Base-by-base conservation (phyloP, 2,329 filamentous ascomycete species). In the Epichloe hybrida region DNA sequence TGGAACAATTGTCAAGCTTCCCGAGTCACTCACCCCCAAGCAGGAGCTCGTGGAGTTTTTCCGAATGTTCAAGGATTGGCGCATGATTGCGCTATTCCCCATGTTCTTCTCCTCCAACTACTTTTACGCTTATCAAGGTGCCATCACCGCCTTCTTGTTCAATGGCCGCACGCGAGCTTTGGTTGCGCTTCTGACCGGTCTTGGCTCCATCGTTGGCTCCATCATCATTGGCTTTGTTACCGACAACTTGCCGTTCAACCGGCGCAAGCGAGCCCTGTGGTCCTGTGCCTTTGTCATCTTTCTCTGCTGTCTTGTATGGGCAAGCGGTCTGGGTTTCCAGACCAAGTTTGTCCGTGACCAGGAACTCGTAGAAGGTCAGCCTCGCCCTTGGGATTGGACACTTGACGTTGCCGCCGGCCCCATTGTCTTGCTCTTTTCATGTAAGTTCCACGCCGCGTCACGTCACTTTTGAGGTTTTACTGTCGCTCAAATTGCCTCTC, bases 61-160 rank as follows among this genome's bases (percentile, higher is more conserved):
- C 36, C 48, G 45, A 8, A 55, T 57, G 50, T 57, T 57, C 52
- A 55, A 52, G 45, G 54, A 57, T 48, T 57, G 55, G 55, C 55
- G 60, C 61, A 84, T 89, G 57, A 56, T 88, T 46, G 66, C 81
- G 6, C 74, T 89, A 17, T 89, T 88, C 68, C 86, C 86, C 59
- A 86, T 90, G 81, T 90, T 90, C 71, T 78, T 86, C 64, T 79
- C 83, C 21, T 86, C 82, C 62, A 90, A 91, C 65, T 88, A 84
- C 83, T 91, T 91, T 68, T 87, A 87, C 66, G 80, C 81, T 51
- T 91, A 90, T 64, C 86, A 90, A 59, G 88, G 88, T 61, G 76
- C 74, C 46, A 75, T 89, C 66, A 89, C 89, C 57, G 71, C 73
- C 13, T 77, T 79, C 45, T 77, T 81, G 56, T 90, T 89, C 71